Percentiles rank a stretch among this genome's conserved stretches.
These are phyloP conservation scores for Eremomyces bilateralis DNA, from an alignment of 495 filamentous ascomycete species.

Conservation along the genomic window DNA sequence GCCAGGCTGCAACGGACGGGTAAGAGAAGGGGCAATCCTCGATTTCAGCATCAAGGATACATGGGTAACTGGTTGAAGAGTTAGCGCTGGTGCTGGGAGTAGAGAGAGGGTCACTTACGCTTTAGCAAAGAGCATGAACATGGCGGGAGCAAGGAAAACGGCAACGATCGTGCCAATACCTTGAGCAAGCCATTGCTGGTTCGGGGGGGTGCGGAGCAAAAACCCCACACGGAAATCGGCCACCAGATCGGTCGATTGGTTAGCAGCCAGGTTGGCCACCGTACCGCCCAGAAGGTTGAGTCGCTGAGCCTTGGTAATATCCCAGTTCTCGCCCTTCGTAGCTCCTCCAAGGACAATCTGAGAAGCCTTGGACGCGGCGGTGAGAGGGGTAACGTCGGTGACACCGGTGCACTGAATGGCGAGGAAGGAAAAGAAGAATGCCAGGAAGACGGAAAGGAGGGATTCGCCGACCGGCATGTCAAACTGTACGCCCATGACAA, in stretches of 20 bases:
- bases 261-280: slow-evolving; percentile 34
- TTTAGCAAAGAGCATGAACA: slow-evolving; percentile 40
- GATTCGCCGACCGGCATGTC: slow-evolving; percentile 37
- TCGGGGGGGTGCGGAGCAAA: slow-evolving; percentile 37
- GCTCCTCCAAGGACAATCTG: slow-evolving; percentile 44
- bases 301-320: slow-evolving; percentile 27
- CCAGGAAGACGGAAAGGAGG: slow-evolving; percentile 36
- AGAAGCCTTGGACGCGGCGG: slow-evolving; percentile 42
- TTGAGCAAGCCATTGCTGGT: slow-evolving; percentile 42
- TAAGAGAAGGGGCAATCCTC: slow-evolving; percentile 30
- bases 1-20: slow-evolving; percentile 43
- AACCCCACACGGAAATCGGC: slow-evolving; percentile 42
- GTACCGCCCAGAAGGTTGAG: slow-evolving; percentile 42
- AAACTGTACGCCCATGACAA: slow-evolving; percentile 39
- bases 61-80: too few relatives aligned
- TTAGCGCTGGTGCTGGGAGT: too few relatives aligned
- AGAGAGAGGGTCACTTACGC: too few relatives aligned
- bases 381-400: slow-evolving; percentile 41
- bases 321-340: slow-evolving; percentile 27
- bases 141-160: slow-evolving; percentile 37
- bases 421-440: slow-evolving; percentile 48
- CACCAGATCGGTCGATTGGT: slow-evolving; percentile 31
- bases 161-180: slow-evolving; percentile 35
- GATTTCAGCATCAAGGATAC: slow-evolving; percentile 27
- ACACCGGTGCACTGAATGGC: slow-evolving; percentile 41